These are phyloP conservation scores for Glycyrrhiza uralensis DNA, from an alignment of 306 rosid genomes.

Conservation along the genomic window DNA sequence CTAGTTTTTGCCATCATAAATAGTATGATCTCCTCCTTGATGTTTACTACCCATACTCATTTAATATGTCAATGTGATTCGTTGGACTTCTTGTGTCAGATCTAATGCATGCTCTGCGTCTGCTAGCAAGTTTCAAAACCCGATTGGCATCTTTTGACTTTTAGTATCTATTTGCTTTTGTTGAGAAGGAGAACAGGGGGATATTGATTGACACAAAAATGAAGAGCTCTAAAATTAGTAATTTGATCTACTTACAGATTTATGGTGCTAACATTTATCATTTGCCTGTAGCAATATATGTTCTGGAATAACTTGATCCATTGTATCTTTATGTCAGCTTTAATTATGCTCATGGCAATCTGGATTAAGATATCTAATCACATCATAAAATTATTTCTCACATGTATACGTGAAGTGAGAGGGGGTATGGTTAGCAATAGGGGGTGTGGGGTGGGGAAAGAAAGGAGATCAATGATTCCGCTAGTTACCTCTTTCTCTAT, in stretches of 20 bases:
- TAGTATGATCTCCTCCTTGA: constrained; percentile 52
- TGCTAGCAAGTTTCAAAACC: constrained; percentile 4
- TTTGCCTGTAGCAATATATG: neutral
- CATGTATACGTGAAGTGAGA: neutral
- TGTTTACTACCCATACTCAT: neutral
- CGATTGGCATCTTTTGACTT: neutral
- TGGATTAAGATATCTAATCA: neutral
- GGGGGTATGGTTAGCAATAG: neutral
- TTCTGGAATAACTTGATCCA: neutral
- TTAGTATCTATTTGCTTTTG: constrained; percentile 18
- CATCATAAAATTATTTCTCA: neutral
- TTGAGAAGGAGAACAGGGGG: neutral
- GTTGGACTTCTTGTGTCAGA: neutral
- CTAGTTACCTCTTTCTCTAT: neutral
- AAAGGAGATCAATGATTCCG: constrained; percentile 5
- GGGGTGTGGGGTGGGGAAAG: neutral
- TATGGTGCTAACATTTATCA: neutral
- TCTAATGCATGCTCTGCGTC: neutral
- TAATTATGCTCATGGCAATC: neutral
- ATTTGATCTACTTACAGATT: neutral
- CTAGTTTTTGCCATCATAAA: constrained; percentile 89
- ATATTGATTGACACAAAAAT: neutral
- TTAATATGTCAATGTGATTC: constrained; percentile 1
- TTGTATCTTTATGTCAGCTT: neutral
- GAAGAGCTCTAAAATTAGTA: constrained; percentile 7